These are phyloP conservation scores for Keithomyces neogunnii DNA, from an alignment of 2,329 filamentous ascomycete genomes.

Conservation along the genomic window DNA sequence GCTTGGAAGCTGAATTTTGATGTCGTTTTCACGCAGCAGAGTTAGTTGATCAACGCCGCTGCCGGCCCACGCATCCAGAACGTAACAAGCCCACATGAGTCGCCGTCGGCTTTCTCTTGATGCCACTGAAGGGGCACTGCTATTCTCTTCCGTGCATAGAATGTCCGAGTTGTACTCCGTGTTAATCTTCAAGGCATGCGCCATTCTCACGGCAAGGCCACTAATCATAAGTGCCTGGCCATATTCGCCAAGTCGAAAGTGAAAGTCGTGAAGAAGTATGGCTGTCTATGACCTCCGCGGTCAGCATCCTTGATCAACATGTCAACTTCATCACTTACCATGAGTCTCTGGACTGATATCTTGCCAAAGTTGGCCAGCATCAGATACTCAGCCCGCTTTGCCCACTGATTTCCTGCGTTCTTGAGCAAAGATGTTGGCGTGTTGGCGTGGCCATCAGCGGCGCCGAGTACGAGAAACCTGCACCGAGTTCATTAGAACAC, in stretches of 20 bases:
- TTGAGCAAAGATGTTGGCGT: conserved; percentile 21
- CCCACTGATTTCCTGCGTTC: conserved; percentile 29
- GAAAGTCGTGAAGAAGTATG: conserved; percentile 30
- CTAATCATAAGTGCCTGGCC: conserved; percentile 32
- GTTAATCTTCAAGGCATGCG: conserved; percentile 32
- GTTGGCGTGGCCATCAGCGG: conserved; percentile 21
- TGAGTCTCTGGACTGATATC: conserved; percentile 29
- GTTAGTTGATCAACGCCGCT: conserved; percentile 30
- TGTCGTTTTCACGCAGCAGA: conserved; percentile 29
- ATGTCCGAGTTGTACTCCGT: conserved; percentile 27
- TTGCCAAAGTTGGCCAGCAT: conserved; percentile 29
- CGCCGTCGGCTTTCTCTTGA: conserved; percentile 29
- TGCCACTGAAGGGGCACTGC: conserved; percentile 23
- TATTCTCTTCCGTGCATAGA: conserved; percentile 25
- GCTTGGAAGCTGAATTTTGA: conserved; percentile 31
- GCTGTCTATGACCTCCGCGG: conserved; percentile 18
- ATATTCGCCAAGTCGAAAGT: conserved; percentile 30
- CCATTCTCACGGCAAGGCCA: conserved; percentile 32
- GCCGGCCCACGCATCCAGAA: conserved; percentile 31
- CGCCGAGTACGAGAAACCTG: conserved; percentile 25
- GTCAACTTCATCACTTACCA: conserved; percentile 18
- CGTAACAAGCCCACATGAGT: conserved; percentile 34
- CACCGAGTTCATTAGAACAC: neutral
- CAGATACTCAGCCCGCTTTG: conserved; percentile 26
- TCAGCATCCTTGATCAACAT: neutral